phyloP scores from a whole-genome alignment of 768 basidiomycete genomes.

The Pulveroboletus sp. region DNA sequence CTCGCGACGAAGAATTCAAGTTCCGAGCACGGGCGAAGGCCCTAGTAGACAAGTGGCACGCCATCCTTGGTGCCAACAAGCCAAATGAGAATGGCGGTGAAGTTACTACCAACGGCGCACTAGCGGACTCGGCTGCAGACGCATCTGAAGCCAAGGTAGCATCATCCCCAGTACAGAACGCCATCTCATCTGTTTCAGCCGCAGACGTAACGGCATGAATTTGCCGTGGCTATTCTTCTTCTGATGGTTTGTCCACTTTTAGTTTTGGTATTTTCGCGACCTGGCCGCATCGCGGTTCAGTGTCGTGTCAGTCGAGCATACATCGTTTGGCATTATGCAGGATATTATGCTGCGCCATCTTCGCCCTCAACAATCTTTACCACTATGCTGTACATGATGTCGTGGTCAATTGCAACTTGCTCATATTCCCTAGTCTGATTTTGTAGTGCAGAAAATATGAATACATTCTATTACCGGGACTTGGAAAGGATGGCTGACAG shows the following conservation, averaged over 20 bases:
- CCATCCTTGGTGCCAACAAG: slow-evolving; percentile 33
- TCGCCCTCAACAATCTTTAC: slow-evolving; percentile 17
- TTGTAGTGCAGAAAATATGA: slow-evolving; percentile 19
- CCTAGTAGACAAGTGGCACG: slow-evolving; percentile 45
- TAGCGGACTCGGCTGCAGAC: slow-evolving; percentile 17
- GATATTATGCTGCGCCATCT: slow-evolving; percentile 21
- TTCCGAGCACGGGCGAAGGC: slow-evolving; percentile 47
- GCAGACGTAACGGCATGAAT: slow-evolving; percentile 37
- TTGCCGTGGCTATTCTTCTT: slow-evolving; percentile 8
- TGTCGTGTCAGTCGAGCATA: slow-evolving; percentile 16
- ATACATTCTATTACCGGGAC: slow-evolving; percentile 8
- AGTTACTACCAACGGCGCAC: slow-evolving; percentile 23
- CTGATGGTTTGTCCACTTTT: slow-evolving; percentile 6
- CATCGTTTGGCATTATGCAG: slow-evolving; percentile 18
- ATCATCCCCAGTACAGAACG: slow-evolving; percentile 25
- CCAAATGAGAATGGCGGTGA: slow-evolving; percentile 29
- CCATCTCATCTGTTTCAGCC: slow-evolving; percentile 27
- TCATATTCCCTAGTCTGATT: slow-evolving; percentile 21
- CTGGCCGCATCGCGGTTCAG: slow-evolving; percentile 5
- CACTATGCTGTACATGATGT: slow-evolving; percentile 29
- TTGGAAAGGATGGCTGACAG: background rate
- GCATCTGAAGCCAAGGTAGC: slow-evolving; percentile 17
- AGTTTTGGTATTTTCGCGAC: slow-evolving; percentile 16
- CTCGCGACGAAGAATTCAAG: slow-evolving; percentile 48
- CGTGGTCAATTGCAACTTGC: slow-evolving; percentile 20